Conservation (phyloP, 2,329 filamentous ascomycete genomes). For the Periconia sp. region DNA sequence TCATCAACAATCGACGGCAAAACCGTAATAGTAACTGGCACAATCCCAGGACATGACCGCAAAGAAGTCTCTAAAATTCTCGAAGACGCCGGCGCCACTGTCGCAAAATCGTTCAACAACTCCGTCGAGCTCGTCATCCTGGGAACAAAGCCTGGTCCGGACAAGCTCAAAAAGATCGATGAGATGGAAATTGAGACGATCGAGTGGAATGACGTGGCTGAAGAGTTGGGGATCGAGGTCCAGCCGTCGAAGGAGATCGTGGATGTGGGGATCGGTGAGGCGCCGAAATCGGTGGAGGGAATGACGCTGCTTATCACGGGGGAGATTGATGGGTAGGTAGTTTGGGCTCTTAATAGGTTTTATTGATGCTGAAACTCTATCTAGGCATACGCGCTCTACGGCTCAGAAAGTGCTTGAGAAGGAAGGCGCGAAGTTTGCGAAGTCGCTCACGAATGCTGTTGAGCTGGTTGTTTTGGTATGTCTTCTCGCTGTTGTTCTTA, state of each 20-base stretch:
- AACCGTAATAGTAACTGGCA: slow-evolving; percentile 18
- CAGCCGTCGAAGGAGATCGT: slow-evolving; percentile 14
- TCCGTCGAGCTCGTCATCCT: slow-evolving; percentile 20
- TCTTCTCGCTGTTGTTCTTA: too few relatives aligned
- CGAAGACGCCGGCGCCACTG: slow-evolving; percentile 15
- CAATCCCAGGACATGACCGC: slow-evolving; percentile 17
- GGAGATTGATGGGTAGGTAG: slow-evolving; percentile 38
- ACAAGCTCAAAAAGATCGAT: slow-evolving; percentile 19
- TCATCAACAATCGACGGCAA: slow-evolving; percentile 9
- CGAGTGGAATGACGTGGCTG: slow-evolving; percentile 34
- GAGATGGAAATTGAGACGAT: slow-evolving; percentile 20
- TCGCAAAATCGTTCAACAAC: slow-evolving; percentile 23
- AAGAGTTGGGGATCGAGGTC: slow-evolving; percentile 38
- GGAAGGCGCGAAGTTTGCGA: slow-evolving; percentile 18
- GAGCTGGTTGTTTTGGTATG: slow-evolving; percentile 16
- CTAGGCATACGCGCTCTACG: slow-evolving; percentile 10
- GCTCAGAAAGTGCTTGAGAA: slow-evolving; percentile 18
- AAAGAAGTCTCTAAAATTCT: slow-evolving; percentile 15
- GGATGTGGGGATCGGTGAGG: slow-evolving; percentile 14
- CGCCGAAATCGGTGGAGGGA: slow-evolving; percentile 19
- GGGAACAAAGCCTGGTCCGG: slow-evolving; percentile 15
- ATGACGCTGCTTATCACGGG: slow-evolving; percentile 42
- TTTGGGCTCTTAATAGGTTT: neutral
- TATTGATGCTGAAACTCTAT: neutral
- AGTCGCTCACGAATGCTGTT: slow-evolving; percentile 20